These are phyloP conservation scores for Rhododendron kiyosumense DNA, from an alignment of 148 eudicot genomes.

Conservation along the genomic window DNA sequence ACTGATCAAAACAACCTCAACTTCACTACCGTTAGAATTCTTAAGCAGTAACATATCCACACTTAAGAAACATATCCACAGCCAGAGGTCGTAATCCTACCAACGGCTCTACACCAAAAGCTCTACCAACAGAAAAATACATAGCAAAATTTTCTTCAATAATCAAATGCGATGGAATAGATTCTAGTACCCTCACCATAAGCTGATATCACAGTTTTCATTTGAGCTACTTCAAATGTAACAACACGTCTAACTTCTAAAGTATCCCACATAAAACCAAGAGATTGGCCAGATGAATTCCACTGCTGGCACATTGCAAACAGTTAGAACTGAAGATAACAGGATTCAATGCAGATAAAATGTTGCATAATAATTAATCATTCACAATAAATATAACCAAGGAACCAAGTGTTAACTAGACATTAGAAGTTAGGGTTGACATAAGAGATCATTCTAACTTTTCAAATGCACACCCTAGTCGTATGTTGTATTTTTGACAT, in stretches of 20 bases:
- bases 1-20: not conserved
- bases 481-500: not conserved
- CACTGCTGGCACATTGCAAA: not conserved
- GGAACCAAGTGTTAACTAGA: not conserved
- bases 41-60: not conserved
- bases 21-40: not conserved
- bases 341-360: not conserved
- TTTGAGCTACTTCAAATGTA: not conserved
- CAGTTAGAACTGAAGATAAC: slow-evolving; percentile 2
- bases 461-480: not conserved
- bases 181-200: not conserved
- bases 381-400: not conserved
- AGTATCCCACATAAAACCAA: not conserved
- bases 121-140: not conserved
- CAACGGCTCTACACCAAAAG: not conserved
- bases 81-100: not conserved
- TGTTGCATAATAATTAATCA: not conserved
- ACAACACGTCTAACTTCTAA: not conserved
- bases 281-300: not conserved
- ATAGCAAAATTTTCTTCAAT: not conserved
- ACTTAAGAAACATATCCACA: not conserved
- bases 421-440: not conserved
- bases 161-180: not conserved
- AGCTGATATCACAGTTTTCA: not conserved
- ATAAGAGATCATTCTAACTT: not conserved